phyloP scores from a whole-genome alignment of 805 yeast genomes.

The Saccharomycopsis lassenensis region DNA sequence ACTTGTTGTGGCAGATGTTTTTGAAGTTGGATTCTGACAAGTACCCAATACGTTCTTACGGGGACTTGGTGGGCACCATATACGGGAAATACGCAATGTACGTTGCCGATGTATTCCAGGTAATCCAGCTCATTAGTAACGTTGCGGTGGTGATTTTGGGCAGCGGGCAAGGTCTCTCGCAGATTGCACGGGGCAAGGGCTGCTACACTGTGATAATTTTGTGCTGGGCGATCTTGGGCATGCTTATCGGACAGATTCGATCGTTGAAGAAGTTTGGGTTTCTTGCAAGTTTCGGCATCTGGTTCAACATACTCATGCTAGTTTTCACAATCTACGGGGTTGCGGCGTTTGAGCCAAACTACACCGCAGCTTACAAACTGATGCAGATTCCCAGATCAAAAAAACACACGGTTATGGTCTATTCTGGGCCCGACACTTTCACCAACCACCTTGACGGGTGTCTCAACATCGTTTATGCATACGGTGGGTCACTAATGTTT shows the following conservation, averaged over 20 bases:
- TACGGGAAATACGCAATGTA: conserved; percentile 27
- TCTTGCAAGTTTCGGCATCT: conserved; percentile 35
- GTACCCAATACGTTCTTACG: conserved; percentile 33
- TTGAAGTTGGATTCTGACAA: conserved; percentile 30
- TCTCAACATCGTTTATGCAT: conserved; percentile 37
- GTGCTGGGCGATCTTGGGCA: conserved; percentile 34
- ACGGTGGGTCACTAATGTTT: conserved; percentile 42
- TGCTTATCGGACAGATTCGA: conserved; percentile 32
- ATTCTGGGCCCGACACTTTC: conserved; percentile 20
- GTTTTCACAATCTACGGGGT: conserved; percentile 35
- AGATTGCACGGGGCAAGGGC: conserved; percentile 26
- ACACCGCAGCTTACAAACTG: conserved; percentile 22
- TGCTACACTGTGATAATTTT: conserved; percentile 33
- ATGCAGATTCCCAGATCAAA: too few relatives aligned
- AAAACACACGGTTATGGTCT: conserved; percentile 13
- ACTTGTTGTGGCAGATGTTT: conserved; percentile 27
- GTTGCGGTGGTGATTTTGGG: conserved; percentile 33
- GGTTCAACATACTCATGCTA: conserved; percentile 35
- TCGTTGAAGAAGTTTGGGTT: conserved; percentile 30
- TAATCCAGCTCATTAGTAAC: conserved; percentile 32
- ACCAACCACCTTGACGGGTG: conserved; percentile 28
- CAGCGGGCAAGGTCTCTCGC: conserved; percentile 34
- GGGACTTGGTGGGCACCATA: conserved; percentile 32
- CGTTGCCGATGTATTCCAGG: conserved; percentile 29
- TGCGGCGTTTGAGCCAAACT: conserved; percentile 27